A percentile compares a stretch with the other conserved stretches of the same genome.
These are phyloP conservation scores for Borovskyia barvae DNA, from an alignment of 208 protist species.

Conservation along the genomic window DNA sequence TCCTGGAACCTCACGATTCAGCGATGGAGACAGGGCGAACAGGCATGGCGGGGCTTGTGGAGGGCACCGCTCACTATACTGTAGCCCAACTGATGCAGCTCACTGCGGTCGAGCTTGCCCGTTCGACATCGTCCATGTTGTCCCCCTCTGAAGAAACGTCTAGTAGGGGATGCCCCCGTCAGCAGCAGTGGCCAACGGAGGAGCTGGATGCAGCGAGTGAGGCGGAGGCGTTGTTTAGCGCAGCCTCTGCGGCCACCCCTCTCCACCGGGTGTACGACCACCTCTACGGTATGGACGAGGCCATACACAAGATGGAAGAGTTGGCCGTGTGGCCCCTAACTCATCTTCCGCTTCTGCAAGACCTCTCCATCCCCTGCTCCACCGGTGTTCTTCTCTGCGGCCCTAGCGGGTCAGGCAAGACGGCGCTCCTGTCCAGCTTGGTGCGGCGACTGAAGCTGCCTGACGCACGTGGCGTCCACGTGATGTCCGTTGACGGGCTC, in stretches of 20 bases:
- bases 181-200: no score
- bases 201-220: background rate
- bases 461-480: slow-evolving; percentile 36
- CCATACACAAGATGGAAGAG: slow-evolving; percentile 57
- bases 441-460: slow-evolving; percentile 41
- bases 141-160: no score
- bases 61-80: slow-evolving; percentile 21
- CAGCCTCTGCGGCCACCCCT: background rate
- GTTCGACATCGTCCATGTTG: no score
- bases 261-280: slow-evolving; percentile 24
- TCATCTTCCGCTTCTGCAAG: slow-evolving; percentile 39
- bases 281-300: slow-evolving; percentile 60
- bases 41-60: slow-evolving; percentile 8
- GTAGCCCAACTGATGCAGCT: slow-evolving; percentile 12
- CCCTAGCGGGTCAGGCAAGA: slow-evolving; percentile 83
- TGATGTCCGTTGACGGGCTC: slow-evolving; percentile 74
- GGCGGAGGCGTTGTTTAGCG: background rate
- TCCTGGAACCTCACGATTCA: background rate
- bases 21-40: background rate
- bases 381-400: slow-evolving; percentile 83
- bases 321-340: slow-evolving; percentile 80
- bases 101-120: no score
- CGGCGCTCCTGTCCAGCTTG: slow-evolving; percentile 63
- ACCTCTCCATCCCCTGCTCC: slow-evolving; percentile 38
- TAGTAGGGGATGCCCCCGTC: no score